phyloP scores from a whole-genome alignment of 257 asterid species.

The Hygrophila difformis region DNA sequence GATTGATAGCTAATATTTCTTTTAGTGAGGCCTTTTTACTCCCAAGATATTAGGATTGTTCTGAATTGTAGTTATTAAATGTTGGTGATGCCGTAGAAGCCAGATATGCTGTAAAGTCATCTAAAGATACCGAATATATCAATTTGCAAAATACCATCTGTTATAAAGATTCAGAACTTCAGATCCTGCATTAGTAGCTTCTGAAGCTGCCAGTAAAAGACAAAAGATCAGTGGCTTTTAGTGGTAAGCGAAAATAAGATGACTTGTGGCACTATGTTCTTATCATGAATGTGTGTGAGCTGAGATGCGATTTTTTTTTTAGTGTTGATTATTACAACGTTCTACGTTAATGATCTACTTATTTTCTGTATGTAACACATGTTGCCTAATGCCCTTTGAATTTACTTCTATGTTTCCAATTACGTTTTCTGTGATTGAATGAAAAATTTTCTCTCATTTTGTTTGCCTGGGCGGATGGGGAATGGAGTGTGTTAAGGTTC shows the following conservation, averaged over 20 bases:
- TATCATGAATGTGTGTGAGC: constrained; percentile 3
- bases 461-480: background rate
- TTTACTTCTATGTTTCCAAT: no score
- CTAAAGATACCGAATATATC: constrained; percentile 44
- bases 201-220: constrained; percentile 43
- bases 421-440: no score
- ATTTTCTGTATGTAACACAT: no score
- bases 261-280: constrained; percentile 8
- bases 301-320: no score
- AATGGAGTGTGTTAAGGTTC: background rate
- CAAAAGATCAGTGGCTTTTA: constrained; percentile 29
- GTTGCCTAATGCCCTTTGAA: background rate
- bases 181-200: constrained; percentile 31
- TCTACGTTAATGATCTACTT: no score
- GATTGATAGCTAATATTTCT: background rate
- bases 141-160: constrained; percentile 36
- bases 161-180: constrained; percentile 36
- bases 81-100: constrained; percentile 54
- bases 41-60: constrained; percentile 27
- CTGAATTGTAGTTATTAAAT: constrained; percentile 35
- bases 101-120: constrained; percentile 42
- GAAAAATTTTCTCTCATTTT: no score
- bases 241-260: constrained; percentile 47
- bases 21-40: constrained; percentile 8
- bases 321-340: no score